Evolutionary conservation across 768 basidiomycete species (phyloP).

Genomic region (Mycena pura): DNA sequence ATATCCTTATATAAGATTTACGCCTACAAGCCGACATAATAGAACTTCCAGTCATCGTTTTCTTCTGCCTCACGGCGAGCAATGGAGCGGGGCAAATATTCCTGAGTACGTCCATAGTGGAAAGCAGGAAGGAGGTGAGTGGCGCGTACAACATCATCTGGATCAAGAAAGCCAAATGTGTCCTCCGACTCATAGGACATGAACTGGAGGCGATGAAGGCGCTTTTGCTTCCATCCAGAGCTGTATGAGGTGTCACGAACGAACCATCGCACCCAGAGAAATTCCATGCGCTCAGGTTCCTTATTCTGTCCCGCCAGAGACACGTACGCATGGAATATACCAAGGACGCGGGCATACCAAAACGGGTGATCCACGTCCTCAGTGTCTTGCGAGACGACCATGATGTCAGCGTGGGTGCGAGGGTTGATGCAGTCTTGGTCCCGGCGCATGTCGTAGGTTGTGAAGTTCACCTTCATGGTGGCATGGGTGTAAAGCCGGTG

Average conservation of each 20-base stretch:
- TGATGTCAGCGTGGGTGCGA: background rate
- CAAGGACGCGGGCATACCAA: background rate
- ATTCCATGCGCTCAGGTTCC: background rate
- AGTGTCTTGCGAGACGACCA: background rate
- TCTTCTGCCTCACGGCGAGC: too few relatives aligned
- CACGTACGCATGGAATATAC: background rate
- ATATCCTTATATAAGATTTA: too few relatives aligned
- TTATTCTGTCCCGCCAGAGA: background rate
- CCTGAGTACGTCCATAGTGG: too few relatives aligned
- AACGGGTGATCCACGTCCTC: background rate
- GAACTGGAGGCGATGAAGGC: background rate
- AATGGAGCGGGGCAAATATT: too few relatives aligned
- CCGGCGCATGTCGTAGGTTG: background rate
- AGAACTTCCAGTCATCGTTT: too few relatives aligned
- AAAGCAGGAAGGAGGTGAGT: too few relatives aligned
- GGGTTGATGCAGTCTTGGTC: constrained; percentile 5
- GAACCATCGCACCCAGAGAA: constrained; percentile 1
- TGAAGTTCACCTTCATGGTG: background rate
- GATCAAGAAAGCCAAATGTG: too few relatives aligned
- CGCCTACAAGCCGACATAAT: too few relatives aligned
- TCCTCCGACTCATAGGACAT: too few relatives aligned
- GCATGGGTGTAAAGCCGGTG: constrained; percentile 3
- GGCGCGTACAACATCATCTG: too few relatives aligned
- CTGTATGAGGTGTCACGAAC: background rate
- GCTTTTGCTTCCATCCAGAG: background rate